Percentiles rank a stretch among this genome's conserved stretches.
Conservation (phyloP, 192 early-diverging fungal genomes). For the Piromyces sp. region DNA sequence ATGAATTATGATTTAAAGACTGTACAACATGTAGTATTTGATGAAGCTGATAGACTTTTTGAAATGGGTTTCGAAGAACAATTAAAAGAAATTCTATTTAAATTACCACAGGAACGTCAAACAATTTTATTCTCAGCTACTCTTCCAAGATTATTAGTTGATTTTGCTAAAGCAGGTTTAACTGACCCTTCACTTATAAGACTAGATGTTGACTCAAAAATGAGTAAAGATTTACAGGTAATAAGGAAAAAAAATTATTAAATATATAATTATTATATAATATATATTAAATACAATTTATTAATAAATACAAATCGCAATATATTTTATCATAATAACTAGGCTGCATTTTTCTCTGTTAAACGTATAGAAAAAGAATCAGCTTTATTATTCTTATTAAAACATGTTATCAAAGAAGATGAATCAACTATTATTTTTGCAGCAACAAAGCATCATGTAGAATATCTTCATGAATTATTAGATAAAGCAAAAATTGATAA, state of each 20-base stretch:
- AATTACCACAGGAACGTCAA: conserved; percentile 69
- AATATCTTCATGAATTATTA: conserved; percentile 69
- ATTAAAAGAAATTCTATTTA: conserved; percentile 74
- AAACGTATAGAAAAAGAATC: conserved; percentile 81
- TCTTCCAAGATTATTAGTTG: conserved; percentile 75
- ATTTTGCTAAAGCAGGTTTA: conserved; percentile 93
- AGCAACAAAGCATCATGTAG: conserved; percentile 95
- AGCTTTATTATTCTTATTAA: conserved; percentile 67
- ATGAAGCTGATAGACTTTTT: conserved; percentile 97
- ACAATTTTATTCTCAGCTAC: conserved; percentile 93
- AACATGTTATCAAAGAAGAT: conserved; percentile 44
- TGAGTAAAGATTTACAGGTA: conserved; percentile 79
- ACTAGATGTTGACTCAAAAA: conserved; percentile 87
- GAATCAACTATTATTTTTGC: conserved; percentile 72
- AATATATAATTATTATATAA: conserved; percentile 7
- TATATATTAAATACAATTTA: neutral
- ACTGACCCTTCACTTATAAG: conserved; percentile 83
- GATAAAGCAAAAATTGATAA: conserved; percentile 46
- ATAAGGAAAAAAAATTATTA: too few relatives aligned
- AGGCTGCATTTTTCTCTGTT: conserved; percentile 71
- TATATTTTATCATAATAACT: conserved; percentile 4
- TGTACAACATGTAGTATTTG: conserved; percentile 91
- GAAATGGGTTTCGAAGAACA: conserved; percentile 94
- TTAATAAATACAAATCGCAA: neutral
- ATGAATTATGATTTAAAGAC: conserved; percentile 76